Evolutionary conservation across 2,329 filamentous ascomycete genomes (phyloP).

Genomic region (Arachnomyces sp.): DNA sequence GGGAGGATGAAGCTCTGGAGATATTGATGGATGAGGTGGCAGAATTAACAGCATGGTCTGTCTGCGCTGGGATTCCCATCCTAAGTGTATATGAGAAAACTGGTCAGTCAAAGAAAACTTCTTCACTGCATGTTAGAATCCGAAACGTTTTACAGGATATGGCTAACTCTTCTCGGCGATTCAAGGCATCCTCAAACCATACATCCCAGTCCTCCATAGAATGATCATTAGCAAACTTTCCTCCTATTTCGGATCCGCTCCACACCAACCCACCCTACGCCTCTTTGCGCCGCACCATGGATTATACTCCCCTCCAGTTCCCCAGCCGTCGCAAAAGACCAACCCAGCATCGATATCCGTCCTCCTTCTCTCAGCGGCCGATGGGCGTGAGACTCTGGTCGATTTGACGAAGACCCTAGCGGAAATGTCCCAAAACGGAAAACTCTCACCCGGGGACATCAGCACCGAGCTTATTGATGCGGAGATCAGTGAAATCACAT

Average conservation of each 20-base stretch:
- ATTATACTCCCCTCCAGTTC: constrained; percentile 25
- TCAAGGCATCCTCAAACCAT: constrained; percentile 77
- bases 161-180: background rate
- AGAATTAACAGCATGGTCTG: constrained; percentile 88
- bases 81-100: constrained; percentile 89
- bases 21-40: constrained; percentile 82
- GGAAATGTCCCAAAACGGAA: constrained; percentile 88
- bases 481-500: constrained; percentile 60
- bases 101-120: constrained; percentile 47
- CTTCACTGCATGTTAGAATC: too few relatives aligned
- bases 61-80: constrained; percentile 77
- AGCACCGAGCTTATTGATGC: constrained; percentile 79
- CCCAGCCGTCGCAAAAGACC: constrained; percentile 13
- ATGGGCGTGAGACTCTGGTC: constrained; percentile 87
- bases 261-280: constrained; percentile 61
- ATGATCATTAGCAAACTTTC: constrained; percentile 71
- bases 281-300: constrained; percentile 64
- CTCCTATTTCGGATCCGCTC: constrained; percentile 71
- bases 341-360: constrained; percentile 46
- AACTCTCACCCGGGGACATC: constrained; percentile 74
- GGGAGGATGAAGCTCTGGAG: constrained; percentile 67
- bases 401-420: constrained; percentile 90
- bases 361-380: constrained; percentile 76
- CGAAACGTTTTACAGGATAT: too few relatives aligned
- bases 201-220: constrained; percentile 76